Evolutionary conservation across 208 protist genomes (phyloP).

Genomic region (Leishmania aethiopica): DNA sequence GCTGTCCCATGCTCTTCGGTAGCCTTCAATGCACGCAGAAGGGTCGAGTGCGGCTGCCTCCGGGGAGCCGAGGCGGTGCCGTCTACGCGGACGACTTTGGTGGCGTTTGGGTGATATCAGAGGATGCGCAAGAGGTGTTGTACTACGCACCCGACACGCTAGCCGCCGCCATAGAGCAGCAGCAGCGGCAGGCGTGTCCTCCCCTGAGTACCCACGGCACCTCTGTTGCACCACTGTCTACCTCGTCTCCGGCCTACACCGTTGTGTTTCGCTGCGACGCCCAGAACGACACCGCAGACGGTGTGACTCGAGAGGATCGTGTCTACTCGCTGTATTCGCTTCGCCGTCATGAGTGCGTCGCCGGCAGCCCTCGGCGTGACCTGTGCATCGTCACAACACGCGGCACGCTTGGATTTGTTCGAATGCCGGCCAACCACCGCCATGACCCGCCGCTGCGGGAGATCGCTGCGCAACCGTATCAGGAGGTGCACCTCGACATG

Average conservation of each 20-base stretch:
- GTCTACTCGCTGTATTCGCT: constrained; percentile 15
- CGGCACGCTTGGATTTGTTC: constrained; percentile 14
- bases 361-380: not conserved
- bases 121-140: constrained; percentile 6
- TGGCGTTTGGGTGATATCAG: constrained; percentile 18
- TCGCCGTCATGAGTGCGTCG: not conserved
- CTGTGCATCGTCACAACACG: constrained; percentile 16
- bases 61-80: not conserved
- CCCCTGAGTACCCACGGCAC: not conserved
- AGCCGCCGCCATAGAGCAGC: constrained; percentile 1
- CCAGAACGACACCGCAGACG: not conserved
- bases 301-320: not conserved
- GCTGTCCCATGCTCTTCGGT: not conserved
- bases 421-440: not conserved
- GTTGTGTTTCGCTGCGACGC: constrained; percentile 2
- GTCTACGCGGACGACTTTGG: constrained; percentile 29
- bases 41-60: constrained; percentile 9
- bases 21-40: constrained; percentile 26
- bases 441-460: not conserved
- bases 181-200: not conserved
- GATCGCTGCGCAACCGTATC: constrained; percentile 11
- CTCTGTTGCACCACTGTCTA: not conserved
- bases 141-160: constrained; percentile 22
- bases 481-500: constrained; percentile 24
- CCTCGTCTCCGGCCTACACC: not conserved